phyloP scores from a whole-genome alignment of 352 stramenopile genomes.

The Phytophthora pinifolia region DNA sequence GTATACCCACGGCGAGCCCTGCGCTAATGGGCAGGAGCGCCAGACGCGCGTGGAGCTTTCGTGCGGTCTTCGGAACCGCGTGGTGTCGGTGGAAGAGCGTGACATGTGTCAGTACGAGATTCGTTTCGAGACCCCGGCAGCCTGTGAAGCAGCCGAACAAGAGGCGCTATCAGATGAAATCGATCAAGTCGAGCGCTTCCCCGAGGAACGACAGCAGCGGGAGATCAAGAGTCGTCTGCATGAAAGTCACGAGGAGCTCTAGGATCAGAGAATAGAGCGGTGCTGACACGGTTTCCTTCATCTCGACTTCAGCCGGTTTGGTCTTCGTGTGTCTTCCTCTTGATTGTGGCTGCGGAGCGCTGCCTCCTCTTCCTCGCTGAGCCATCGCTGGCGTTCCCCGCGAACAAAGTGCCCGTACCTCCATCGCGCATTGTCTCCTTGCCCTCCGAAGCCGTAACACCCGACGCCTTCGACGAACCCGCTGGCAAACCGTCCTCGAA shows the following conservation, averaged over 20 bases:
- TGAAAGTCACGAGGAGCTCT: slow-evolving; percentile 33
- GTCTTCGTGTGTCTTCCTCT: slow-evolving; percentile 7
- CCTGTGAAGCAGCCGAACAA: slow-evolving; percentile 38
- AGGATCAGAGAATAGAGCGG: slow-evolving; percentile 22
- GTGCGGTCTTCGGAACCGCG: slow-evolving; percentile 73
- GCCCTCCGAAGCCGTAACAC: slow-evolving; percentile 39
- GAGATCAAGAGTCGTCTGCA: background rate
- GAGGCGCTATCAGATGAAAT: slow-evolving; percentile 22
- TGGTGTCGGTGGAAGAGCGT: slow-evolving; percentile 88
- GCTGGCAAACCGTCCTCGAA: slow-evolving; percentile 44
- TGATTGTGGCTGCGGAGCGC: slow-evolving; percentile 14
- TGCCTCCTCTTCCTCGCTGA: slow-evolving; percentile 46
- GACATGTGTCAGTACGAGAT: slow-evolving; percentile 92
- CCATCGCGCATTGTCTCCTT: slow-evolving; percentile 21
- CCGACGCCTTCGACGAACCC: slow-evolving; percentile 52
- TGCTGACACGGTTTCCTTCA: slow-evolving; percentile 8
- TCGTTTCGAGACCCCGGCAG: slow-evolving; percentile 69
- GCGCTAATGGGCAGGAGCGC: slow-evolving; percentile 82
- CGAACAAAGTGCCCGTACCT: slow-evolving; percentile 41
- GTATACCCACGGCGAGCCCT: slow-evolving; percentile 85
- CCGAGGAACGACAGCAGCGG: background rate
- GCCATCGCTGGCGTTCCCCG: slow-evolving; percentile 50
- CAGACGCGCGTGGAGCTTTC: slow-evolving; percentile 67
- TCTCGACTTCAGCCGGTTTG: slow-evolving; percentile 10
- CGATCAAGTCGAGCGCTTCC: slow-evolving; percentile 12